Conservation (phyloP, 805 yeast species). For the Wilhelminamyces savonicus region DNA sequence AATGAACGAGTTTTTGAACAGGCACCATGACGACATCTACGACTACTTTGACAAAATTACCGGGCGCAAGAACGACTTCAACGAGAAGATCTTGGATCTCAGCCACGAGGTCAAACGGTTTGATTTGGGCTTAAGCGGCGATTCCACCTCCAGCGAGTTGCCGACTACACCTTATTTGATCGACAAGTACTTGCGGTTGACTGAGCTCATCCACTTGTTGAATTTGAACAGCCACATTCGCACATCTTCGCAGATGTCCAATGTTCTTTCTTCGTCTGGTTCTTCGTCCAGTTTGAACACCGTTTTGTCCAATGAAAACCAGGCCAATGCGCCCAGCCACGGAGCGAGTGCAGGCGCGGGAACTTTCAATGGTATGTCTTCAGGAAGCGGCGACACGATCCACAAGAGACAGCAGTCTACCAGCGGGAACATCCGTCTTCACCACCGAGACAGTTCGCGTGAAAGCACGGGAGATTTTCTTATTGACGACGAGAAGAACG, state of each 20-base stretch:
- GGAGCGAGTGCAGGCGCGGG: conserved; percentile 3
- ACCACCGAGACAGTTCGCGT: conserved; percentile 1
- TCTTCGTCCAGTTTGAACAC: too few relatives aligned
- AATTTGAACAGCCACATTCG: conserved; percentile 11
- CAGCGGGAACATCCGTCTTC: conserved; percentile 1
- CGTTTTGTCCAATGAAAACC: too few relatives aligned
- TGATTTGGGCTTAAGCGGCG: conserved; percentile 48
- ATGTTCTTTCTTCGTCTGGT: not conserved
- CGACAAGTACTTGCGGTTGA: conserved; percentile 57
- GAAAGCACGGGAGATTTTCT: conserved; percentile 13
- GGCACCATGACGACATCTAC: conserved; percentile 50
- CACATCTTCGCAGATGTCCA: not conserved
- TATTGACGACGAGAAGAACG: conserved; percentile 21
- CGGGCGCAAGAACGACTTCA: conserved; percentile 60
- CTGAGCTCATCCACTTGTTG: conserved; percentile 49
- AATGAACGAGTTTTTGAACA: conserved; percentile 63
- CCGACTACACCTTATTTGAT: conserved; percentile 66
- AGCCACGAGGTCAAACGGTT: conserved; percentile 53
- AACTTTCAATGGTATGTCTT: conserved; percentile 5
- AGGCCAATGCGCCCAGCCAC: conserved; percentile 2
- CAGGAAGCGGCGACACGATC: too few relatives aligned
- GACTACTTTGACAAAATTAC: conserved; percentile 71
- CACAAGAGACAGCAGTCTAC: conserved; percentile 1
- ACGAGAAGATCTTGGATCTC: conserved; percentile 49
- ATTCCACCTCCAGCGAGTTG: conserved; percentile 45